These are phyloP conservation scores for Glaciozyma antarctica DNA, from an alignment of 768 basidiomycete species.

Conservation along the genomic window DNA sequence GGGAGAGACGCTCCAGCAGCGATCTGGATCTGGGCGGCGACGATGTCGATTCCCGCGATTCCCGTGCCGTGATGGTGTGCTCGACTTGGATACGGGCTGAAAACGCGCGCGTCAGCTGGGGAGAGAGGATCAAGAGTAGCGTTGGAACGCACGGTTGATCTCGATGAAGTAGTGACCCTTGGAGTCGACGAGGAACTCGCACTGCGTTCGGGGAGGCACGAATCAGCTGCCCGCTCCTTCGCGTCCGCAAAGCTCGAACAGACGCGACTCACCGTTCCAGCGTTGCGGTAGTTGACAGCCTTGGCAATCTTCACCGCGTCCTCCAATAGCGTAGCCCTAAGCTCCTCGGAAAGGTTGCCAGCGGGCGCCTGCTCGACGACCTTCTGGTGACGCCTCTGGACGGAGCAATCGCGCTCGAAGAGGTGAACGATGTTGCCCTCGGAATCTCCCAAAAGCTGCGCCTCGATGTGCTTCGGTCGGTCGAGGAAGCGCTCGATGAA, in stretches of 20 bases:
- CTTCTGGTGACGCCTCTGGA: slow-evolving; percentile 91
- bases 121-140: neutral
- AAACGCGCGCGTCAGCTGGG: neutral
- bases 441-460: slow-evolving; percentile 84
- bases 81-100: slow-evolving; percentile 91
- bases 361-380: slow-evolving; percentile 98
- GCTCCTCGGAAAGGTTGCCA: slow-evolving; percentile 80
- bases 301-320: slow-evolving; percentile 93
- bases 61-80: slow-evolving; percentile 99
- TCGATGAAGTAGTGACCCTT: slow-evolving; percentile 99
- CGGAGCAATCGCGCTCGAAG: slow-evolving; percentile 98
- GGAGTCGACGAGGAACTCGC: slow-evolving; percentile 93
- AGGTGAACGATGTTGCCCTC: slow-evolving; percentile 92
- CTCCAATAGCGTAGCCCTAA: slow-evolving; percentile 71
- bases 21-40: slow-evolving; percentile 90
- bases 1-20: slow-evolving; percentile 95
- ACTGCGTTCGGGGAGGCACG: slow-evolving; percentile 1
- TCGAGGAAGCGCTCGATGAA: slow-evolving; percentile 91
- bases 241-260: neutral
- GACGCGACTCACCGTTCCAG: slow-evolving; percentile 61
- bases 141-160: slow-evolving; percentile 56
- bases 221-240: slow-evolving; percentile 3
- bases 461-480: slow-evolving; percentile 93
- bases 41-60: slow-evolving; percentile 98
- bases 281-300: slow-evolving; percentile 90